Percentiles rank a stretch among this genome's conserved stretches.
These are phyloP conservation scores for Serendipita sp. DNA, from an alignment of 1,284 basidiomycete genomes.

Conservation along the genomic window DNA sequence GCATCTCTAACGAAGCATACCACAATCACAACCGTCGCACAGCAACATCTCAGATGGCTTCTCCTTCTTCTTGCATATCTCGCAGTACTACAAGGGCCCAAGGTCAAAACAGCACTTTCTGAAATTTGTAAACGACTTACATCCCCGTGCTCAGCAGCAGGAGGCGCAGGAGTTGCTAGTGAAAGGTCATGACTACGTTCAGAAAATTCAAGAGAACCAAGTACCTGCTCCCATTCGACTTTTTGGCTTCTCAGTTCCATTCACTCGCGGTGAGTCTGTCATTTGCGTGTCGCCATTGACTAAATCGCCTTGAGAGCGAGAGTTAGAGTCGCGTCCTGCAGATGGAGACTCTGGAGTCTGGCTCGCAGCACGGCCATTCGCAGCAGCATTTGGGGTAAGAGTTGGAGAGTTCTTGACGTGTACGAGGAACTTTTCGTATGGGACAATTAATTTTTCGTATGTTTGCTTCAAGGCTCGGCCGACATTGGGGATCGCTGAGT, in stretches of 20 bases:
- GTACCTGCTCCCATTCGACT: background rate
- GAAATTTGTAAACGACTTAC: conserved; percentile 13
- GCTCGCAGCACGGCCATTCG: background rate
- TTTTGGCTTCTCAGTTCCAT: background rate
- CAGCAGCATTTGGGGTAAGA: conserved; percentile 21
- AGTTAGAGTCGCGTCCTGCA: background rate
- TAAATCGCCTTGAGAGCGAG: background rate
- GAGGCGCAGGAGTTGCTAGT: background rate
- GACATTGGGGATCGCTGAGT: conserved; percentile 65
- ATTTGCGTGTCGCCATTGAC: background rate
- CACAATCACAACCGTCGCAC: conserved; percentile 94
- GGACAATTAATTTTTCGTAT: conserved; percentile 80
- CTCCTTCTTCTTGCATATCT: conserved; percentile 82
- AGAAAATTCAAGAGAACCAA: background rate
- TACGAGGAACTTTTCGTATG: conserved; percentile 83
- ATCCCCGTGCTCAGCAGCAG: conserved; percentile 14
- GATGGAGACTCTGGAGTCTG: background rate
- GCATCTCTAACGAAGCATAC: conserved; percentile 30
- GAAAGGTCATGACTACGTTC: background rate
- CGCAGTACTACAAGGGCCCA: conserved; percentile 52
- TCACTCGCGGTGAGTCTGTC: conserved; percentile 1
- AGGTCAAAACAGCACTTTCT: background rate
- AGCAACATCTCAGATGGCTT: conserved; percentile 82
- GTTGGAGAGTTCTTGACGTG: conserved; percentile 53
- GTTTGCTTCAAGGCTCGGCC: conserved; percentile 82